Evolutionary conservation across 352 stramenopile genomes (phyloP).

Genomic region (Elongisporangium senticosum): DNA sequence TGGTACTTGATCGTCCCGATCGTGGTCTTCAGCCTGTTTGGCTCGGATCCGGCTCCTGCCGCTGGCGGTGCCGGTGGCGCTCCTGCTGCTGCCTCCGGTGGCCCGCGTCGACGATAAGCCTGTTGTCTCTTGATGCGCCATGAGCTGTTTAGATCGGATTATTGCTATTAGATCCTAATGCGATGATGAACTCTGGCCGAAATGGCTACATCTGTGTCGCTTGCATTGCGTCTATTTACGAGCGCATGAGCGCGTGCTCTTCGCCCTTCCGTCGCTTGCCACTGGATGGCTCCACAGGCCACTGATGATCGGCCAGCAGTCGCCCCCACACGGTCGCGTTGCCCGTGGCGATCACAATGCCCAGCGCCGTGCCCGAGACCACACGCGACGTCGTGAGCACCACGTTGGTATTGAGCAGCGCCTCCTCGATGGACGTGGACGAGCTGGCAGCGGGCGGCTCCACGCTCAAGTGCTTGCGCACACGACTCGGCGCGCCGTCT

Average conservation of each 20-base stretch:
- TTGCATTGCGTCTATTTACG: background rate
- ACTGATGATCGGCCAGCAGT: slow-evolving; percentile 51
- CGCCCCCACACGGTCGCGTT: slow-evolving; percentile 68
- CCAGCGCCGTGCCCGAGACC: slow-evolving; percentile 43
- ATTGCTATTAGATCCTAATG: background rate
- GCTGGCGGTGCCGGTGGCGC: slow-evolving; percentile 18
- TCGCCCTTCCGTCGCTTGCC: slow-evolving; percentile 1
- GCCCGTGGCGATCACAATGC: slow-evolving; percentile 69
- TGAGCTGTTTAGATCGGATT: background rate
- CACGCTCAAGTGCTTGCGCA: slow-evolving; percentile 14
- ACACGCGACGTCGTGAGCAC: slow-evolving; percentile 63
- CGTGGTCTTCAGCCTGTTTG: slow-evolving; percentile 69
- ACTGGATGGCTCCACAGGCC: slow-evolving; percentile 25
- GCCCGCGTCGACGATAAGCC: slow-evolving; percentile 27
- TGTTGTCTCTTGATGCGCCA: background rate
- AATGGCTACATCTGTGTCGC: background rate
- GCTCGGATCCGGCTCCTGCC: slow-evolving; percentile 37
- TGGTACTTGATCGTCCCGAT: slow-evolving; percentile 85
- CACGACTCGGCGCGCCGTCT: slow-evolving; percentile 15
- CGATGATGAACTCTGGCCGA: background rate
- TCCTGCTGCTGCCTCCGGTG: background rate
- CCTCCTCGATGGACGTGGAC: slow-evolving; percentile 5
- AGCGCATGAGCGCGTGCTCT: background rate
- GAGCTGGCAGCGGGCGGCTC: slow-evolving; percentile 7
- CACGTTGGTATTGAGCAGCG: slow-evolving; percentile 53